Base-by-base conservation (phyloP, 345 rosid genomes). In the Pugionium dolabratum region DNA sequence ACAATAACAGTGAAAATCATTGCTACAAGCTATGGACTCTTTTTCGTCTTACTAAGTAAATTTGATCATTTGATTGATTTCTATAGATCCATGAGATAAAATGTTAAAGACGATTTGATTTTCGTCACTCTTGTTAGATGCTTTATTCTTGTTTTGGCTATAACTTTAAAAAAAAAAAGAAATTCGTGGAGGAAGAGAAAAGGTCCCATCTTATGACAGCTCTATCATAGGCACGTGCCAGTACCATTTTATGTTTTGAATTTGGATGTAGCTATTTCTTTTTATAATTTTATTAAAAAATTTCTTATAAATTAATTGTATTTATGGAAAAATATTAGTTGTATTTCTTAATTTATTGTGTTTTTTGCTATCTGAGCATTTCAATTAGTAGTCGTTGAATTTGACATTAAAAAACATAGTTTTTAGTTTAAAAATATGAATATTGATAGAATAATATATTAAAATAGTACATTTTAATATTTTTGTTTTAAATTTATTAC, bases 211-310 rank as follows among this genome's bases (percentile, higher is more conserved):
- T 69, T 57, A 64, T 75, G 75, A 75, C 64, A 57, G 52, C 71
- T 64, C 75, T 58, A 70, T 75, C 62, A 75, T 69, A 41, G 37
- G 71, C 79, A 75, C 67, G 71, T 75, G 78, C 61, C 59, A 37
- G 37, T 69, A 43, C 53, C 31, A 50, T 75, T 62, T 73, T 66
- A 64, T 64, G 56, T 64, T 48, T 46, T 56, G 62, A 6, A 44
- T 32, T 62, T 67, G 68, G 62, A 70, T 43, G 47, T 45, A 52
- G 53, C 10, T 70, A 62, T 62, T 59, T 18, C 18, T 18, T 18
- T 18, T 18, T 18, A 18, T 18, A 18, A 18, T 18, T 18, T 18
- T 18, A 18, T 18, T 18, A 18, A 18, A 18, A 18, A 18, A 18
- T 18, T 18, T 18, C 18, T 18, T 18, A 18, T 18, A 18, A 18